Evolutionary conservation across 2,329 filamentous ascomycete genomes (phyloP).

Genomic region (Chrysoporthe puriensis): DNA sequence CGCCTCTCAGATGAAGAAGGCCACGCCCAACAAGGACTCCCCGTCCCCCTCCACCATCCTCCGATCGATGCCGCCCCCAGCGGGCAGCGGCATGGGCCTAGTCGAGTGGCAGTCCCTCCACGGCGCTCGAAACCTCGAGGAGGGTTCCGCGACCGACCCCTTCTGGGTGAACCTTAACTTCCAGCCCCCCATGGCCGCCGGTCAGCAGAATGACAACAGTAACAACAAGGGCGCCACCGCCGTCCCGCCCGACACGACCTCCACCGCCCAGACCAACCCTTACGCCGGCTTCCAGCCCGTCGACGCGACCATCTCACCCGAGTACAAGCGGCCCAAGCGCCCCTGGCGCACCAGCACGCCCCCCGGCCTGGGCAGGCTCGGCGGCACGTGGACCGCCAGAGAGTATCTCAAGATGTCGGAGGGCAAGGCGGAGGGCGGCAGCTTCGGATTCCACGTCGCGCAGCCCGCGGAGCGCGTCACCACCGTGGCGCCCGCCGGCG

Average conservation of each 20-base stretch:
- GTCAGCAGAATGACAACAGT: background rate
- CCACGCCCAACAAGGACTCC: background rate
- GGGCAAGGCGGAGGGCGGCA: background rate
- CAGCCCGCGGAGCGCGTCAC: background rate
- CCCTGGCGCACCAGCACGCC: slow-evolving; percentile 15
- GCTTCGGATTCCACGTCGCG: slow-evolving; percentile 11
- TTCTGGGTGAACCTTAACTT: background rate
- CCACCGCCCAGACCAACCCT: background rate
- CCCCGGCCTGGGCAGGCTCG: background rate
- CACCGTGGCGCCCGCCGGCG: background rate
- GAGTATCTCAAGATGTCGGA: background rate
- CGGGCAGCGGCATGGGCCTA: slow-evolving; percentile 12
- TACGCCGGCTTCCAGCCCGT: background rate
- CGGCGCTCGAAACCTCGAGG: background rate
- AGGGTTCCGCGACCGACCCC: background rate
- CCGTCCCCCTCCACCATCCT: background rate
- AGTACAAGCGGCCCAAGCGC: slow-evolving; percentile 8
- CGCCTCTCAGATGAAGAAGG: background rate
- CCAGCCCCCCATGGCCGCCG: background rate
- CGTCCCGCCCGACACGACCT: no score
- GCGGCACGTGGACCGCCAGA: background rate
- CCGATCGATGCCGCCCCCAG: background rate
- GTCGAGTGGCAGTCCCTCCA: slow-evolving; percentile 19
- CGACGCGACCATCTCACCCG: background rate
- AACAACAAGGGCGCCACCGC: background rate